A percentile compares a stretch with the other conserved stretches of the same genome.
Evolutionary conservation across 2,329 filamentous ascomycete species (phyloP).

Genomic region (Ophiostoma himal-ulmi): DNA sequence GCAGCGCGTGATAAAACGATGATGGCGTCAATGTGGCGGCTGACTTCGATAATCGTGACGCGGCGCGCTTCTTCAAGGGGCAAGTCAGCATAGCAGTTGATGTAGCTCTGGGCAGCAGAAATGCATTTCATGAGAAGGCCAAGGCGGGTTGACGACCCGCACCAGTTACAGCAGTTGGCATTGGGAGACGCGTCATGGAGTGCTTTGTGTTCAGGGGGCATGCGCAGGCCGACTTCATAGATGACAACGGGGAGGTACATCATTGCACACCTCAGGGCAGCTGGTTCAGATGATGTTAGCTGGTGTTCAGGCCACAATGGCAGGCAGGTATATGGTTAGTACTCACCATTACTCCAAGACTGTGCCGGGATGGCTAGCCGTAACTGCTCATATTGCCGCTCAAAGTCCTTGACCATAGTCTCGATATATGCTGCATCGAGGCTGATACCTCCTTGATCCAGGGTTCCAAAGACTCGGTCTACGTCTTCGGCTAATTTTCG

Average conservation of each 20-base stretch:
- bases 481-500: slow-evolving; percentile 27
- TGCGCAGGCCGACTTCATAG: slow-evolving; percentile 25
- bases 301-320: not conserved
- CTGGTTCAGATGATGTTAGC: slow-evolving; percentile 14
- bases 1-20: slow-evolving; percentile 23
- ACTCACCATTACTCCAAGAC: slow-evolving; percentile 25
- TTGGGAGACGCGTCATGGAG: not conserved
- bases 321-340: not conserved
- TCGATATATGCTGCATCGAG: slow-evolving; percentile 26
- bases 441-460: slow-evolving; percentile 17
- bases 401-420: slow-evolving; percentile 26
- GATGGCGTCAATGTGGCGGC: slow-evolving; percentile 26
- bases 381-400: slow-evolving; percentile 25
- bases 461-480: slow-evolving; percentile 22
- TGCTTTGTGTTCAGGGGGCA: slow-evolving; percentile 20
- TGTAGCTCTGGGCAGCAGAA: slow-evolving; percentile 25
- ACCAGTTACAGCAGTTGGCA: slow-evolving; percentile 27
- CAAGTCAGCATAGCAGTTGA: slow-evolving; percentile 24
- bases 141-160: slow-evolving; percentile 23
- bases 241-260: slow-evolving; percentile 26
- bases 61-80: slow-evolving; percentile 18
- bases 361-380: slow-evolving; percentile 20
- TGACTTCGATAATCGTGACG: slow-evolving; percentile 24
- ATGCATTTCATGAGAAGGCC: slow-evolving; percentile 25
- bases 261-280: slow-evolving; percentile 22